Evolutionary conservation across 345 rosid genomes (phyloP).

Genomic region (Trapa incisa): DNA sequence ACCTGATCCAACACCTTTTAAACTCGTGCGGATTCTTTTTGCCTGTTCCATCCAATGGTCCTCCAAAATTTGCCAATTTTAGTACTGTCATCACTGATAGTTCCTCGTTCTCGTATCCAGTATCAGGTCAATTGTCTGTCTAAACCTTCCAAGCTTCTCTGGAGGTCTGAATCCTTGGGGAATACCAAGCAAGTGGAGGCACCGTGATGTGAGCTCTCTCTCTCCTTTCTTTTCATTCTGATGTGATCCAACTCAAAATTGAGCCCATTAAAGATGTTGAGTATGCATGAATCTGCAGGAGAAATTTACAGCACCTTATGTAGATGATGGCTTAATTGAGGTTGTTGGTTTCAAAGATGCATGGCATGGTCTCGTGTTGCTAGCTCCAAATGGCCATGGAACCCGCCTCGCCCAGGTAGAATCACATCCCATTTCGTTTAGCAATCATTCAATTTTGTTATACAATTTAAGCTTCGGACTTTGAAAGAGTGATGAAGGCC

Average conservation of each 20-base stretch:
- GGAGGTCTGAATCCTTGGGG: constrained; percentile 97
- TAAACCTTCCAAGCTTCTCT: constrained; percentile 89
- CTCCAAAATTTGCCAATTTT: background rate
- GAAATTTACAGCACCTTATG: constrained; percentile 63
- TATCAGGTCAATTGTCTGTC: constrained; percentile 76
- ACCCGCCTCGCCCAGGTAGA: constrained; percentile 84
- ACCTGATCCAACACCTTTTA: background rate
- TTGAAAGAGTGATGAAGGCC: background rate
- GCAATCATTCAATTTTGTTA: too few species aligned
- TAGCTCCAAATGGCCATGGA: constrained; percentile 80
- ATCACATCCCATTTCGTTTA: background rate
- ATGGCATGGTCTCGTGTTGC: constrained; percentile 85
- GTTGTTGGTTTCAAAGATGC: constrained; percentile 93
- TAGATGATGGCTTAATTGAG: constrained; percentile 74
- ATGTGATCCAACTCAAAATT: background rate
- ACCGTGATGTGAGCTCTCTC: constrained; percentile 28
- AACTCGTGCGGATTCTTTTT: background rate
- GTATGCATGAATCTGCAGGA: constrained; percentile 29
- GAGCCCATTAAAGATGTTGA: background rate
- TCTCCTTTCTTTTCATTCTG: background rate
- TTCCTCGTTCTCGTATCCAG: constrained; percentile 22
- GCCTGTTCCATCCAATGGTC: background rate
- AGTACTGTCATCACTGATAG: background rate
- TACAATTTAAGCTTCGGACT: background rate
- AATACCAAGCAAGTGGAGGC: constrained; percentile 44